phyloP scores from a whole-genome alignment of 495 filamentous ascomycete genomes.

The Lasiosphaeria ovina region DNA sequence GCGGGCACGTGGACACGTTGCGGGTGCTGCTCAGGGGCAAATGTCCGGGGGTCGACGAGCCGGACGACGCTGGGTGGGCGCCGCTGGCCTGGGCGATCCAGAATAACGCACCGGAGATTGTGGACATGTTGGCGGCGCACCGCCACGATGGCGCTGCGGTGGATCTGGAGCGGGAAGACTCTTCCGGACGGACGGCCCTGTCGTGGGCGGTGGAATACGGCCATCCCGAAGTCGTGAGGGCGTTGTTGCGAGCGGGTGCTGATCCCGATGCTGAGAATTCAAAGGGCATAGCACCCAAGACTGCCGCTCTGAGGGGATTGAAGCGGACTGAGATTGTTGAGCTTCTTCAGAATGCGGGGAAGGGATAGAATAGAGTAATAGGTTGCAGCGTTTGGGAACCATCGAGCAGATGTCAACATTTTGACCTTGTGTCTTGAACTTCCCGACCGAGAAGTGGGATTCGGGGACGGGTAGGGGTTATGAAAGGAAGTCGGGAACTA shows the following conservation, averaged over 20 bases:
- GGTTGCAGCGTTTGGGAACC: too few species aligned
- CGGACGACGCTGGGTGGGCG: constrained; percentile 29
- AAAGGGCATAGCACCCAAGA: too few species aligned
- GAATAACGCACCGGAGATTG: constrained; percentile 3
- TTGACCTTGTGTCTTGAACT: too few species aligned
- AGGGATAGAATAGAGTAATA: too few species aligned
- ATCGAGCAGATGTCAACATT: too few species aligned
- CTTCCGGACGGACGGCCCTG: constrained; percentile 11
- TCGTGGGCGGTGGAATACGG: constrained; percentile 21
- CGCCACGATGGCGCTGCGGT: constrained; percentile 3
- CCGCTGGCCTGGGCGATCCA: constrained; percentile 28
- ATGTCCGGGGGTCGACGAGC: constrained; percentile 21
- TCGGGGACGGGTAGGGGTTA: too few species aligned
- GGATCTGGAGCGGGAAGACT: constrained; percentile 18
- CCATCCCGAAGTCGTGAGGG: constrained; percentile 13
- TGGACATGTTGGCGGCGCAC: constrained; percentile 10
- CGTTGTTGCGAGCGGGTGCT: neutral
- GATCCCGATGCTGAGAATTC: too few species aligned
- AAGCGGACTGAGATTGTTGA: too few species aligned
- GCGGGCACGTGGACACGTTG: constrained; percentile 16
- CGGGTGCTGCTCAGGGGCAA: constrained; percentile 14
- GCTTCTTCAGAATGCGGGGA: too few species aligned
- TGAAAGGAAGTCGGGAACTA: too few species aligned
- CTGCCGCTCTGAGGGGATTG: too few species aligned
- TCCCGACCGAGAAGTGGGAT: too few species aligned